phyloP scores from a whole-genome alignment of 2,329 filamentous ascomycete species.

The Sarocladium brachiariae region DNA sequence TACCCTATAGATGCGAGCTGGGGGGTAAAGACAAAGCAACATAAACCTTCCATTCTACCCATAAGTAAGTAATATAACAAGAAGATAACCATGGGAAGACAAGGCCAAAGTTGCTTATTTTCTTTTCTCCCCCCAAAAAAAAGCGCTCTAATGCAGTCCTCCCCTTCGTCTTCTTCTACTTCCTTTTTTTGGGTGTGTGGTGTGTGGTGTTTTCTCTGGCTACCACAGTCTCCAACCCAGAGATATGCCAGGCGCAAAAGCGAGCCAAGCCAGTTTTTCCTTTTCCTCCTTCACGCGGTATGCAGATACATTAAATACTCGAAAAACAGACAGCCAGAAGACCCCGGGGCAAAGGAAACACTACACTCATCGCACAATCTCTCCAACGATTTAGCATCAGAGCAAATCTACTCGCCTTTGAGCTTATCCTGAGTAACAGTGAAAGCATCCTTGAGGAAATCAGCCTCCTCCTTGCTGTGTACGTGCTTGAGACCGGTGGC shows the following conservation, averaged over 20 bases:
- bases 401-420: constrained; percentile 51
- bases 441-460: constrained; percentile 63
- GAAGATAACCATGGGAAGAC: not conserved
- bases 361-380: not conserved
- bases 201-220: no score
- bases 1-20: no score
- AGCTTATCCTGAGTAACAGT: constrained; percentile 61
- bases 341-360: not conserved
- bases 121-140: not conserved
- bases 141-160: constrained; percentile 8
- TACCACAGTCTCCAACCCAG: no score
- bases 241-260: no score
- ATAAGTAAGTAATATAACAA: no score
- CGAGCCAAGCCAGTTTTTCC: no score
- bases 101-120: no score
- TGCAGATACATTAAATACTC: constrained; percentile 7
- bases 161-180: not conserved
- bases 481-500: constrained; percentile 85
- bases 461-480: constrained; percentile 89
- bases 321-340: not conserved
- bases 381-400: not conserved
- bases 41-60: no score
- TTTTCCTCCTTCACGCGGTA: not conserved
- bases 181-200: not conserved
- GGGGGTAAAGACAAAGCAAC: no score